phyloP scores from a whole-genome alignment of 179 eudicot species.

The Spinacia oleracea region DNA sequence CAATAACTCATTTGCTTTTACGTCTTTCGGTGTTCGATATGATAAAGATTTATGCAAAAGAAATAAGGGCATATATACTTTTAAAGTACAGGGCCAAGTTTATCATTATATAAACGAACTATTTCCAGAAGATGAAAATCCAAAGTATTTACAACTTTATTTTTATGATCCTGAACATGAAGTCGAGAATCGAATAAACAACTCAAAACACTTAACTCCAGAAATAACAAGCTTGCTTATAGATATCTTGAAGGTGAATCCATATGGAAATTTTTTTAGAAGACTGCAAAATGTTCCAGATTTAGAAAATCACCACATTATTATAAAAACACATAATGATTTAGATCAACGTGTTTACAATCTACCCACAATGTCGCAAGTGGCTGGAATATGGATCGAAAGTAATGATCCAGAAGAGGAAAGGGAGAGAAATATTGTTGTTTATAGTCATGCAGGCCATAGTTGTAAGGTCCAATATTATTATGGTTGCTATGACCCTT shows the following conservation, averaged over 20 bases:
- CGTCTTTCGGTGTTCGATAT: conserved; percentile 10
- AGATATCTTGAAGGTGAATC: neutral
- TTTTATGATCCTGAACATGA: too few species aligned
- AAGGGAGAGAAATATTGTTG: neutral
- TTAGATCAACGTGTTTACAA: conserved; percentile 12
- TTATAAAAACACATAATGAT: neutral
- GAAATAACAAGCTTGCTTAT: neutral
- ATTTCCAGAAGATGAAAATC: too few species aligned
- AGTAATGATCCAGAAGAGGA: too few species aligned
- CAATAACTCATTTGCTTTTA: conserved; percentile 16
- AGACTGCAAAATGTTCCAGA: neutral
- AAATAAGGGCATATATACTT: conserved; percentile 8
- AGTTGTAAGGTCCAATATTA: too few species aligned
- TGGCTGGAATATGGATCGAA: conserved; percentile 13
- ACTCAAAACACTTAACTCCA: neutral
- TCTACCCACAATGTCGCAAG: neutral
- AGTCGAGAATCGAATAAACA: neutral
- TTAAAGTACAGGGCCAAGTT: neutral
- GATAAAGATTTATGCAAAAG: conserved; percentile 1
- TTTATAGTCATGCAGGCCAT: neutral
- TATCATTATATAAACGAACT: too few species aligned
- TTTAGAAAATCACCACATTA: neutral
- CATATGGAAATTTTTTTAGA: neutral
- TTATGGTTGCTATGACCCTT: too few species aligned
- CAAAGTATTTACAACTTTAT: too few species aligned